Base-by-base conservation (phyloP, 108 stramenopile species). In the Discostella stelligeroides region DNA sequence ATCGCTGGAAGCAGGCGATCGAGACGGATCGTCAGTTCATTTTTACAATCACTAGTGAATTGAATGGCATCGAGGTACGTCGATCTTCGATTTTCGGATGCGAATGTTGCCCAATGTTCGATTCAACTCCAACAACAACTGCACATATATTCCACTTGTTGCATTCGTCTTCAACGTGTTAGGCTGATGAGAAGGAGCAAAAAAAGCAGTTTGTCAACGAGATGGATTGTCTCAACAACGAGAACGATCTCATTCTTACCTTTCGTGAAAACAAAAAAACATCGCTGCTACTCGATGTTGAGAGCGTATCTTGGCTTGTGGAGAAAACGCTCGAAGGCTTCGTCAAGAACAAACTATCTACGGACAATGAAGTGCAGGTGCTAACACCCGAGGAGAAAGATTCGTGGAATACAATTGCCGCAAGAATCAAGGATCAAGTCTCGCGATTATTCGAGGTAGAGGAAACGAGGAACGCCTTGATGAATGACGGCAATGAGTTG, bases 161-260 rank as follows among this genome's bases (percentile, higher is more conserved):
- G 11, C 12, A 49, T 27, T 27, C 5, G 13, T 50, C 14, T 8
- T 24, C 46, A 8, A 1, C 20, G 8, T 24, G 7, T 15, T 18
- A 58, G 57, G 42, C 65, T 10, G 66, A 79, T 21, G 77, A 79
- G 30, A 71, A 46, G 23, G 39, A 43, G 49, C 64, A 72, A 64
- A 79, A 79, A 55, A 51, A 27, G 28, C 66, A 66, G 8, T 79
- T 79, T 48, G 77, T 79, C 24, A 60, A 58, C 17, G 77, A 79
- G 56, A 79, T 79, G 77, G 77, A 79, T 42, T 49, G 48, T 15
- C 48, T 66, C 45, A 70, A 71, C 60, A 40, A 79, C 39, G 77
- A 79, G 28, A 42, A 62, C 30, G 77, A 79, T 48, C 28, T 54
- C 62, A 50, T 72, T 20, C 43, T 79, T 43, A 18, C 21, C 34